Percentiles rank a stretch among this genome's conserved stretches.
Evolutionary conservation across 2,329 filamentous ascomycete species (phyloP).

Genomic region (Penicillium corylophilum): DNA sequence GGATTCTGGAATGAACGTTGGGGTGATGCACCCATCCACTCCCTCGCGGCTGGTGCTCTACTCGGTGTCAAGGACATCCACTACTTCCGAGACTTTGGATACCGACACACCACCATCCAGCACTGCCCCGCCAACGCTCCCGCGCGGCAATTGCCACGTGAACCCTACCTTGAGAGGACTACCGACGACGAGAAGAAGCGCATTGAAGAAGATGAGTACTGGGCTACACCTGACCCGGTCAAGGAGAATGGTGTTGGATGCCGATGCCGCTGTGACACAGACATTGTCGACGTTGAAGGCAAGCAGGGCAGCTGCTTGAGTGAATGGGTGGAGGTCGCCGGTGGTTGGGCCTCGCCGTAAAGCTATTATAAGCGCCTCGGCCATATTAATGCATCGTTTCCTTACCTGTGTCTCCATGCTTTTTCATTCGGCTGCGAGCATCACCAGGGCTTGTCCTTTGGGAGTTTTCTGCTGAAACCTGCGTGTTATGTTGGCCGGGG

Average conservation of each 20-base stretch:
- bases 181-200: constrained; percentile 79
- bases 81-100: constrained; percentile 98
- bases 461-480: constrained; percentile 34
- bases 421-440: constrained; percentile 35
- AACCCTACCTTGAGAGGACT: constrained; percentile 78
- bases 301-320: constrained; percentile 93
- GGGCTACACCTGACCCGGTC: constrained; percentile 80
- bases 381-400: constrained; percentile 31
- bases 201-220: constrained; percentile 92
- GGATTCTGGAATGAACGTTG: constrained; percentile 99
- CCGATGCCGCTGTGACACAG: constrained; percentile 92
- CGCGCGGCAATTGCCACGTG: constrained; percentile 75
- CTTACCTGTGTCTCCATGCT: constrained; percentile 29
- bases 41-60: constrained; percentile 86
- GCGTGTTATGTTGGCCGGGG: constrained; percentile 34
- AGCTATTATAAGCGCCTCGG: constrained; percentile 9
- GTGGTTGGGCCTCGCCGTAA: constrained; percentile 75
- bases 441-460: constrained; percentile 31
- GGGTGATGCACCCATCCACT: constrained; percentile 98
- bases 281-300: constrained; percentile 95
- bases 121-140: constrained; percentile 97
- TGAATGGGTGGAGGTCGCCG: constrained; percentile 96
- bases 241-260: constrained; percentile 97
- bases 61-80: constrained; percentile 82
- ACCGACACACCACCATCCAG: constrained; percentile 97